phyloP scores from a whole-genome alignment of 2,329 filamentous ascomycete species.

The Talaromyces islandicus region DNA sequence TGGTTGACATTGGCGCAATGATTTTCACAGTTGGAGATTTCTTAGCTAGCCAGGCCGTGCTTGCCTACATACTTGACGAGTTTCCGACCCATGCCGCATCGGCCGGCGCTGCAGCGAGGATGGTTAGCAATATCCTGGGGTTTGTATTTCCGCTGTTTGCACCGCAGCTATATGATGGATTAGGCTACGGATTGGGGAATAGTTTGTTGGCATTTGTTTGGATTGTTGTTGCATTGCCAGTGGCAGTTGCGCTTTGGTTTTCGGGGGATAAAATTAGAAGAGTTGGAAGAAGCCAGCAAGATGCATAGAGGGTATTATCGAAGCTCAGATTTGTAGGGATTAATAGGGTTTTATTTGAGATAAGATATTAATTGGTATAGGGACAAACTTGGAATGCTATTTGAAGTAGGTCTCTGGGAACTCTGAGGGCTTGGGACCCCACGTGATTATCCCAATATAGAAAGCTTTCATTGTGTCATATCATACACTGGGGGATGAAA shows the following conservation, averaged over 20 bases:
- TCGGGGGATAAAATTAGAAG: slow-evolving; percentile 26
- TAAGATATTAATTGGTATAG: not conserved
- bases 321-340: not conserved
- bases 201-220: slow-evolving; percentile 52
- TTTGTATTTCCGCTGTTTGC: slow-evolving; percentile 59
- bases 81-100: slow-evolving; percentile 43
- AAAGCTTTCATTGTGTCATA: not conserved
- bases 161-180: slow-evolving; percentile 40
- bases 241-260: slow-evolving; percentile 28
- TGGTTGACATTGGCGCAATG: slow-evolving; percentile 54
- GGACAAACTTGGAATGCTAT: not conserved
- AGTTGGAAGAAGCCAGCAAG: not conserved
- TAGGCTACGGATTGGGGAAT: slow-evolving; percentile 48
- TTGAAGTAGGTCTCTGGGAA: no score
- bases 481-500: not conserved
- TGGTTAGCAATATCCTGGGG: slow-evolving; percentile 51
- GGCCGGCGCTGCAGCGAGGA: slow-evolving; percentile 50
- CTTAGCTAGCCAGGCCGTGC: slow-evolving; percentile 41
- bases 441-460: not conserved
- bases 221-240: slow-evolving; percentile 39
- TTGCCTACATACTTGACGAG: slow-evolving; percentile 57
- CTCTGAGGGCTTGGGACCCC: not conserved
- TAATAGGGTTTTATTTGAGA: not conserved
- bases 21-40: slow-evolving; percentile 47
- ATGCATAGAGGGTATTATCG: not conserved